phyloP scores from a whole-genome alignment of 352 stramenopile species.

The Pythium oligandrum region DNA sequence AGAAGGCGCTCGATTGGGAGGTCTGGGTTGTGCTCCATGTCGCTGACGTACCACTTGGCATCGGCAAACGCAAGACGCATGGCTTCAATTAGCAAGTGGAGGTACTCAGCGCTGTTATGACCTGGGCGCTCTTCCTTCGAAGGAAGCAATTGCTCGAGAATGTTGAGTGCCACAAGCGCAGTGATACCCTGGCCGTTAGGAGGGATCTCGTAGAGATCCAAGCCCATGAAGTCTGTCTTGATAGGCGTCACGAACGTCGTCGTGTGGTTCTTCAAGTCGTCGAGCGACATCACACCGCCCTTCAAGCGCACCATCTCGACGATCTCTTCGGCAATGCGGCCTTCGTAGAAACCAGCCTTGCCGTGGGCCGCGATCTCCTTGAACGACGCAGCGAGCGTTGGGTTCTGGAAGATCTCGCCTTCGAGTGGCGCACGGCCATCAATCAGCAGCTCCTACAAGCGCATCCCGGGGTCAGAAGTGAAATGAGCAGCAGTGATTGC shows the following conservation, averaged over 20 bases:
- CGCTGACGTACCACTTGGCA: slow-evolving; percentile 80
- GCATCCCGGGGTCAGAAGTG: neutral
- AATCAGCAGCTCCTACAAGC: slow-evolving; percentile 43
- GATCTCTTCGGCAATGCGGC: slow-evolving; percentile 83
- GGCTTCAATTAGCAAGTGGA: slow-evolving; percentile 91
- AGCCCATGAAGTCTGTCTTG: slow-evolving; percentile 73
- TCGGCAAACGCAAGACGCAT: slow-evolving; percentile 94
- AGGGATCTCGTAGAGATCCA: slow-evolving; percentile 92
- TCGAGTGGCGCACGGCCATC: slow-evolving; percentile 42
- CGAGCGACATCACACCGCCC: slow-evolving; percentile 65
- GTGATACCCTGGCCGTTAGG: slow-evolving; percentile 97
- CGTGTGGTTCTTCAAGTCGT: slow-evolving; percentile 86
- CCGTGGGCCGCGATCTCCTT: slow-evolving; percentile 83
- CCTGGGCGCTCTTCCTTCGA: slow-evolving; percentile 20
- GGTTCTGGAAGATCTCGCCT: slow-evolving; percentile 88
- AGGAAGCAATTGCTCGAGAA: slow-evolving; percentile 70
- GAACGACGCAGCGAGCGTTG: slow-evolving; percentile 79
- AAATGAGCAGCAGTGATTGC: neutral
- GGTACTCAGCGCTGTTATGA: slow-evolving; percentile 61
- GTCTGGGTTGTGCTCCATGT: slow-evolving; percentile 57
- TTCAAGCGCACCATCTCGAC: slow-evolving; percentile 67
- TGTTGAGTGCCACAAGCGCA: slow-evolving; percentile 92
- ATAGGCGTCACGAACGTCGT: slow-evolving; percentile 92
- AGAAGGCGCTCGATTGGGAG: slow-evolving; percentile 74
- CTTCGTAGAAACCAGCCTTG: slow-evolving; percentile 84